phyloP scores from a whole-genome alignment of 2,329 filamentous ascomycete genomes.

The Sordariomycetes sp. region DNA sequence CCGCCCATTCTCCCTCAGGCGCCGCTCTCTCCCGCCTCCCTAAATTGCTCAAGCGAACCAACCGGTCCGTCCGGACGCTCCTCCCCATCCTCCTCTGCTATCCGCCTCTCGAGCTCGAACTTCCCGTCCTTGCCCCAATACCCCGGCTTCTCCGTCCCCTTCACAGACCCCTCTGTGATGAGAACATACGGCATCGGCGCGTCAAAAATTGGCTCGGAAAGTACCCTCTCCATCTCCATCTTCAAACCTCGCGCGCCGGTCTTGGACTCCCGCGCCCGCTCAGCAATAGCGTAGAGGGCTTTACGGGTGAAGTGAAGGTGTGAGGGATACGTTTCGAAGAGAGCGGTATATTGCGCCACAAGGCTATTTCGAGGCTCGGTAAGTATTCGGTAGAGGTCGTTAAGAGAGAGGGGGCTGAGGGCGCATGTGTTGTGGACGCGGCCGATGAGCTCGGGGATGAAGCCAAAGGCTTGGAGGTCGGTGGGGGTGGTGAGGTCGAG shows the following conservation, averaged over 20 bases:
- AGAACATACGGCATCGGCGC: slow-evolving; percentile 67
- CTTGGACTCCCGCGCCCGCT: slow-evolving; percentile 44
- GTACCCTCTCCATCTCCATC: slow-evolving; percentile 69
- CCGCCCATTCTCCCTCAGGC: slow-evolving; percentile 18
- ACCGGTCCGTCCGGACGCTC: slow-evolving; percentile 6
- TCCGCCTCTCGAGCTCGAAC: slow-evolving; percentile 56
- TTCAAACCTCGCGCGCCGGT: slow-evolving; percentile 74
- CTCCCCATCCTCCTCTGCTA: slow-evolving; percentile 50
- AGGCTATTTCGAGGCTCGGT: slow-evolving; percentile 88
- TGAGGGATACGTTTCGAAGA: slow-evolving; percentile 72
- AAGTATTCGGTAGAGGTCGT: slow-evolving; percentile 71
- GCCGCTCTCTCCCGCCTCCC: slow-evolving; percentile 36
- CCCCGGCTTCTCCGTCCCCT: slow-evolving; percentile 45
- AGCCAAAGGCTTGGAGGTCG: slow-evolving; percentile 75
- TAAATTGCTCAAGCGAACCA: slow-evolving; percentile 27
- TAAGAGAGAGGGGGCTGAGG: slow-evolving; percentile 59
- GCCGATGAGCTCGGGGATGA: slow-evolving; percentile 94
- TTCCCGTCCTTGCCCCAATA: slow-evolving; percentile 62
- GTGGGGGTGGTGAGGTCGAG: slow-evolving; percentile 65
- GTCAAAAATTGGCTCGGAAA: slow-evolving; percentile 74
- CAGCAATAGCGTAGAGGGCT: slow-evolving; percentile 72
- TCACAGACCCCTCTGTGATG: slow-evolving; percentile 59
- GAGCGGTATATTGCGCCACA: slow-evolving; percentile 75
- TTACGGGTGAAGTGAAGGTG: slow-evolving; percentile 74
- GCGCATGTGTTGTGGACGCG: slow-evolving; percentile 85